Conservation (phyloP, 1,284 basidiomycete species). For the Malassezia obtusa region DNA sequence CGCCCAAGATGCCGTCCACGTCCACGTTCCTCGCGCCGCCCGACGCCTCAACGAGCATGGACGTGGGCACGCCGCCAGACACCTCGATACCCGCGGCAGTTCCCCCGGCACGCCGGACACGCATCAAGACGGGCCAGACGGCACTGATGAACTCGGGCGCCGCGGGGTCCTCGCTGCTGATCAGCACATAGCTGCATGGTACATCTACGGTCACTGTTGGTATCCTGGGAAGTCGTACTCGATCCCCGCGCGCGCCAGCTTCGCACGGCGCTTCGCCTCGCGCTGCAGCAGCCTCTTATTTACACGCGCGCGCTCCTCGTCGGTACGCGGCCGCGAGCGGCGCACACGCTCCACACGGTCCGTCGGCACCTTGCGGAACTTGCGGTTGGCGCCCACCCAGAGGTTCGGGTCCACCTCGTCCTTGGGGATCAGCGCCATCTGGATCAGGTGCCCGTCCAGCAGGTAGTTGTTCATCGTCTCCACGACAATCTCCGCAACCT, state of each 20-base stretch:
- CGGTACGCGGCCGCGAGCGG: conserved; percentile 67
- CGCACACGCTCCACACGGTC: conserved; percentile 61
- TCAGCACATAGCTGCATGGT: conserved; percentile 49
- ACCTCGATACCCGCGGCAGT: not conserved
- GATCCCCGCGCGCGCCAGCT: conserved; percentile 72
- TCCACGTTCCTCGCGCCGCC: not conserved
- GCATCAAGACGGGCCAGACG: conserved; percentile 83
- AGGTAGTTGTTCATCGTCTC: conserved; percentile 99
- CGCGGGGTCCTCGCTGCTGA: conserved; percentile 79
- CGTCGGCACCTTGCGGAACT: conserved; percentile 68
- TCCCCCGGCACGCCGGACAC: conserved; percentile 2
- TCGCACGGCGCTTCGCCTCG: conserved; percentile 67
- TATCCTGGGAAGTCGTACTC: conserved; percentile 71
- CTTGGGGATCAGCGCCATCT: conserved; percentile 64
- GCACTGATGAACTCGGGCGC: conserved; percentile 80
- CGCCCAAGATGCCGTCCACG: conserved; percentile 30
- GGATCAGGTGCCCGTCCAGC: conserved; percentile 81
- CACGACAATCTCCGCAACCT: conserved; percentile 85
- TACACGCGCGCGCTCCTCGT: conserved; percentile 61
- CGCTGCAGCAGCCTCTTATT: conserved; percentile 65
- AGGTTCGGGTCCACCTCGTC: conserved; percentile 83
- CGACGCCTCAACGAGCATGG: not conserved
- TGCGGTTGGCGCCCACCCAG: conserved; percentile 93
- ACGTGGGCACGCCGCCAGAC: conserved; percentile 3
- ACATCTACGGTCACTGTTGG: conserved; percentile 6